phyloP scores from a whole-genome alignment of 2,329 filamentous ascomycete species.

The Cladosporium sp. region DNA sequence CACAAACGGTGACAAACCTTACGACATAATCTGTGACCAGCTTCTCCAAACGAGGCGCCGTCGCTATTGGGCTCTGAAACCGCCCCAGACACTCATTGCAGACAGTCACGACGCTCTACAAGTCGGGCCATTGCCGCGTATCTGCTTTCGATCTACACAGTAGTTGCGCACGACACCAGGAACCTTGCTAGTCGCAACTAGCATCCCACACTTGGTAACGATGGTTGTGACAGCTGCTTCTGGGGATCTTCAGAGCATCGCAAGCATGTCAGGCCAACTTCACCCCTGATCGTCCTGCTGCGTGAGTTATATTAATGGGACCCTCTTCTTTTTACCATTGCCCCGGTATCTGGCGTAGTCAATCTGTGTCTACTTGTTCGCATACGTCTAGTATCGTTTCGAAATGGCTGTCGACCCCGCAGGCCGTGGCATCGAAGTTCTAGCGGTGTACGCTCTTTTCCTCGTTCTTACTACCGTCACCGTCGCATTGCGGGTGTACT shows the following conservation, averaged over 20 bases:
- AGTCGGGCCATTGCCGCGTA: neutral
- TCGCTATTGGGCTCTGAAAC: neutral
- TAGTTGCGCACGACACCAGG: neutral
- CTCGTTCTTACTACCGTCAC: constrained; percentile 14
- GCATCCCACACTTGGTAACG: neutral
- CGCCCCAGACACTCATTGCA: neutral
- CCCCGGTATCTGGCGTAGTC: neutral
- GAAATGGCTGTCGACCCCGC: constrained; percentile 11
- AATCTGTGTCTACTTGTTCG: neutral
- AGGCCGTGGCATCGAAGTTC: constrained; percentile 14
- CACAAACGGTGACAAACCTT: neutral
- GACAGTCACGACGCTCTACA: too few relatives aligned
- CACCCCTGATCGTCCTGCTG: neutral
- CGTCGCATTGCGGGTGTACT: constrained; percentile 12
- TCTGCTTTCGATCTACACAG: neutral
- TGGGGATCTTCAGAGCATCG: neutral
- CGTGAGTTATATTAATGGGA: neutral
- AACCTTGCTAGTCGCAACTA: neutral
- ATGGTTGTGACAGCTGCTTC: neutral
- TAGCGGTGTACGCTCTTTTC: constrained; percentile 13
- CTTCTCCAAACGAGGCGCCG: neutral
- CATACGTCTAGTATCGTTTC: neutral
- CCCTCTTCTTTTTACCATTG: neutral
- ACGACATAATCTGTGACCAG: neutral
- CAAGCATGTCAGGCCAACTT: neutral